A percentile compares a stretch with the other conserved stretches of the same genome.
These are phyloP conservation scores for Mortierella sp. DNA, from an alignment of 371 early-diverging fungal genomes.

Conservation along the genomic window DNA sequence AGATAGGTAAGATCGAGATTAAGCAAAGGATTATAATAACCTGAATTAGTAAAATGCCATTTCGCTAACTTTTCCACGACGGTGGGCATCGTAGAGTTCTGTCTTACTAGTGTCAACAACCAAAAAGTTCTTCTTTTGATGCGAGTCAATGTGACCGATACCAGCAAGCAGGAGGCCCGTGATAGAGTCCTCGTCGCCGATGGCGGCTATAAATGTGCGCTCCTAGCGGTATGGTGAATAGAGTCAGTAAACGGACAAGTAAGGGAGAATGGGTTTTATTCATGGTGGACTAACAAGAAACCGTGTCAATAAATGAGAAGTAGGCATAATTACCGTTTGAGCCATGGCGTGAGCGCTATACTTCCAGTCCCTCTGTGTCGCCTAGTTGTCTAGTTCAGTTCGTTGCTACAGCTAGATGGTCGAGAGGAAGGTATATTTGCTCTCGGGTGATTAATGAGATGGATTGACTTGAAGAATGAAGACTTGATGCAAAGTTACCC, in stretches of 20 bases:
- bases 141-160: slow-evolving; percentile 91
- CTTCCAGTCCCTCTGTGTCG: neutral
- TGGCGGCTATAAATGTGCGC: slow-evolving; percentile 92
- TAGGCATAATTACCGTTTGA: slow-evolving; percentile 30
- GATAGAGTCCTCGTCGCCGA: slow-evolving; percentile 99
- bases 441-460: neutral
- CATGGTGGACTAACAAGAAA: neutral
- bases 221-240: slow-evolving; percentile 60
- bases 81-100: slow-evolving; percentile 3
- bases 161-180: slow-evolving; percentile 98
- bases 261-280: neutral
- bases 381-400: neutral
- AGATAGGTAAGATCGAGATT: neutral
- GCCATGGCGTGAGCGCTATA: slow-evolving; percentile 28
- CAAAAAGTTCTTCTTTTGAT: slow-evolving; percentile 92
- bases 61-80: neutral
- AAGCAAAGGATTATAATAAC: neutral
- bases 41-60: neutral
- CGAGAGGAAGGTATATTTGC: neutral
- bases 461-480: slow-evolving; percentile 1
- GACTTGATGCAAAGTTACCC: neutral
- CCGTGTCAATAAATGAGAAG: neutral
- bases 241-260: neutral
- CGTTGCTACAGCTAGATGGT: slow-evolving; percentile 1
- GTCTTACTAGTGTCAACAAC: slow-evolving; percentile 93